Evolutionary conservation across 257 asterid species (phyloP).

Genomic region (Plantago major): DNA sequence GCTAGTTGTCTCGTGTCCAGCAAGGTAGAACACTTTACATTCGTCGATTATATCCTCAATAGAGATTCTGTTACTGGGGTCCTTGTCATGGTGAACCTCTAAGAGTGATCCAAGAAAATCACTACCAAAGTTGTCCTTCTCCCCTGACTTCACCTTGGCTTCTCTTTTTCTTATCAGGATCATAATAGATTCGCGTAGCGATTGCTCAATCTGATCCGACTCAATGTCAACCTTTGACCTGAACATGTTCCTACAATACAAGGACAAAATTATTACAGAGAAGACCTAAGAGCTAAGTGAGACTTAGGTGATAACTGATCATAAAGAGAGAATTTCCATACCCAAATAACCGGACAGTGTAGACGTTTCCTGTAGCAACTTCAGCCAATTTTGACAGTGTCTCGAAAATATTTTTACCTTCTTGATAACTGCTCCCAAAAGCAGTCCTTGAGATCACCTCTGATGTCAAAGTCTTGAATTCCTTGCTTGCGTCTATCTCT

Average conservation of each 20-base stretch:
- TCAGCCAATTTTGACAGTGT: not conserved
- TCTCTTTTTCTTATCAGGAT: constrained; percentile 4
- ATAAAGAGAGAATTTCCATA: not conserved
- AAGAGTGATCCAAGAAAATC: constrained; percentile 14
- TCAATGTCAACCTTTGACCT: constrained; percentile 5
- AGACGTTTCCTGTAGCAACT: not conserved
- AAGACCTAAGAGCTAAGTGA: not conserved
- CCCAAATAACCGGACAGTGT: not conserved
- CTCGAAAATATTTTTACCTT: constrained; percentile 7
- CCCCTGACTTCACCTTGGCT: not conserved
- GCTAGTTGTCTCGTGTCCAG: constrained; percentile 8
- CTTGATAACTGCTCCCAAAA: constrained; percentile 9
- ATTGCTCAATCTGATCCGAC: constrained; percentile 2
- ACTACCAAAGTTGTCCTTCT: not conserved
- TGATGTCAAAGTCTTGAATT: constrained; percentile 5
- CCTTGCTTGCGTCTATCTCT: constrained; percentile 9
- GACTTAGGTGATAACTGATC: not conserved
- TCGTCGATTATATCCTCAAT: constrained; percentile 4
- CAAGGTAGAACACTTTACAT: constrained; percentile 9
- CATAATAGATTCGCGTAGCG: not conserved
- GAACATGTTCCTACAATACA: not conserved
- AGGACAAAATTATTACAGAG: not conserved
- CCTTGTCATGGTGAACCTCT: constrained; percentile 2
- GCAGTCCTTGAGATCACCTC: constrained; percentile 14
- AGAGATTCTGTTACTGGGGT: not conserved